Percentiles rank a stretch among this genome's conserved stretches.
These are phyloP conservation scores for Orbilia oligospora DNA, from an alignment of 2,329 filamentous ascomycete genomes.

Conservation along the genomic window DNA sequence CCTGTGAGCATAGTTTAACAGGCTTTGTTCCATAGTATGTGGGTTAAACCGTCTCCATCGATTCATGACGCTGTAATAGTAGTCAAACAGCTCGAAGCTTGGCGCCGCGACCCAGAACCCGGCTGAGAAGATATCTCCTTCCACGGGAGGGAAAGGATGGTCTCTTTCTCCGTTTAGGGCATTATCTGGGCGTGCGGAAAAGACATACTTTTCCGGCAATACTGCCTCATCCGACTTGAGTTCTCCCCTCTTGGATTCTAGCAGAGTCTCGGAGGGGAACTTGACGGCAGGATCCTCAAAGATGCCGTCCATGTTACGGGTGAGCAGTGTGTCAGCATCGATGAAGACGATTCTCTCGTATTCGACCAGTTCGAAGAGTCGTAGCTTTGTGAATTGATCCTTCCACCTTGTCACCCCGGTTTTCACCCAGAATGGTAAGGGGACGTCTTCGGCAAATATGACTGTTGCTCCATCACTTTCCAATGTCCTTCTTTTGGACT, in stretches of 20 bases:
- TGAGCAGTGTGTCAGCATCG: constrained; percentile 68
- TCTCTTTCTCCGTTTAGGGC: constrained; percentile 65
- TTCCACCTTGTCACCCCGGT: constrained; percentile 67
- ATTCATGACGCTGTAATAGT: constrained; percentile 67
- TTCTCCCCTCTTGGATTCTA: constrained; percentile 49
- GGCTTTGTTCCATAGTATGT: constrained; percentile 68
- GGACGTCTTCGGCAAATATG: constrained; percentile 66
- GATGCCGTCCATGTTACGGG: constrained; percentile 66
- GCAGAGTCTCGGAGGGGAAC: constrained; percentile 61
- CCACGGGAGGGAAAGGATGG: constrained; percentile 67
- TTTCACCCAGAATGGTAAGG: constrained; percentile 66
- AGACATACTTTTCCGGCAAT: constrained; percentile 66
- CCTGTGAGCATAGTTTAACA: constrained; percentile 69
- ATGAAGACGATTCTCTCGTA: constrained; percentile 69
- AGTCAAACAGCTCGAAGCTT: constrained; percentile 66
- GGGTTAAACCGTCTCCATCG: constrained; percentile 67
- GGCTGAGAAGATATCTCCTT: constrained; percentile 66
- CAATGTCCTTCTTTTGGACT: constrained; percentile 66
- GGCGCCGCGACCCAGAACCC: constrained; percentile 68
- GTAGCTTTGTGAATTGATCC: constrained; percentile 69
- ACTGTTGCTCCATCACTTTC: constrained; percentile 67
- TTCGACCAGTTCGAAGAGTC: constrained; percentile 67
- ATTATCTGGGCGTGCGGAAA: constrained; percentile 66
- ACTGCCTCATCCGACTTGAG: constrained; percentile 65
- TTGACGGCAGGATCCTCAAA: constrained; percentile 66